phyloP scores from a whole-genome alignment of 2,329 filamentous ascomycete species.

The Chalaropsis ovoidea region DNA sequence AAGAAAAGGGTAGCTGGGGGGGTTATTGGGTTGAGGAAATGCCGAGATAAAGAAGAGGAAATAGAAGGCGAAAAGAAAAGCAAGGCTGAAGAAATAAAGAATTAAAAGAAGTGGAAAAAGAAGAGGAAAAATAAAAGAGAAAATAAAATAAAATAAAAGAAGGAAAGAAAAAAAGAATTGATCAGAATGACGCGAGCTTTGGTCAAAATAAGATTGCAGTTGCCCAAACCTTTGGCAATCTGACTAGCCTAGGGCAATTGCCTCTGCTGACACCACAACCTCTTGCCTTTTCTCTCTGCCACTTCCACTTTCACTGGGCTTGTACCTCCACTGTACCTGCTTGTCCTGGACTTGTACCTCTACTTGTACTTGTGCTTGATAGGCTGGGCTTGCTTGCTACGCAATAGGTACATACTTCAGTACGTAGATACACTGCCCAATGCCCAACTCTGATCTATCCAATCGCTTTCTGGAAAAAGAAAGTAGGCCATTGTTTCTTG shows the following conservation, averaged over 20 bases:
- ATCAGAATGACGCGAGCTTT: slow-evolving; percentile 9
- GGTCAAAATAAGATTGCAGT: slow-evolving; percentile 16
- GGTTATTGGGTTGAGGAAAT: not conserved
- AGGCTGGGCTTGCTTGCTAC: too few relatives aligned
- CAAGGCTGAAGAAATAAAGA: not conserved
- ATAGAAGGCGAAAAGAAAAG: not conserved
- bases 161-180: not conserved
- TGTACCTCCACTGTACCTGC: not conserved
- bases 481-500: too few relatives aligned
- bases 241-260: not conserved
- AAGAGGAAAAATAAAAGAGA: not conserved
- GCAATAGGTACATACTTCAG: too few relatives aligned
- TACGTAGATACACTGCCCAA: too few relatives aligned
- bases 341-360: too few relatives aligned
- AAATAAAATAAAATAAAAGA: not conserved
- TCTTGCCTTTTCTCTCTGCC: too few relatives aligned
- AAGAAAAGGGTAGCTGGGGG: not conserved
- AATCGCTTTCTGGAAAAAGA: too few relatives aligned
- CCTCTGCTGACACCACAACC: not conserved
- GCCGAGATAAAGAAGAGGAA: slow-evolving; percentile 4
- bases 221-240: not conserved
- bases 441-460: too few relatives aligned
- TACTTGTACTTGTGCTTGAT: too few relatives aligned
- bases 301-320: too few relatives aligned
- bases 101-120: not conserved